Evolutionary conservation across 345 rosid species (phyloP).

Genomic region (Boechera divaricarpa): DNA sequence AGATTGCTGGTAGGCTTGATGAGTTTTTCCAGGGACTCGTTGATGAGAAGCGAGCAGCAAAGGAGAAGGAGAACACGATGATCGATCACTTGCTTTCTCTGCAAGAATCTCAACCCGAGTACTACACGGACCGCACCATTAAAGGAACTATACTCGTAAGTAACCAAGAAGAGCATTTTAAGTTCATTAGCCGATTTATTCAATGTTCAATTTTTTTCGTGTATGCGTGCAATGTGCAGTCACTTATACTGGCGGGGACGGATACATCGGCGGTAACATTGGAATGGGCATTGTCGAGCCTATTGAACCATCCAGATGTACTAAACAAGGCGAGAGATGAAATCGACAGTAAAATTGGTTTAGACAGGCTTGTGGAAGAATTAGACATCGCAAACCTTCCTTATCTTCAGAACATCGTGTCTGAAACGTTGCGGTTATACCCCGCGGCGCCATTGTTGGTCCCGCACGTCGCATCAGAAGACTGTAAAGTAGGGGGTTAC

Average conservation of each 20-base stretch:
- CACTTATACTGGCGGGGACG: constrained; percentile 16
- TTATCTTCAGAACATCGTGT: constrained; percentile 34
- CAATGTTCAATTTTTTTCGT: background rate
- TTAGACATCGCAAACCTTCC: constrained; percentile 18
- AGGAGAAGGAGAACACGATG: constrained; percentile 44
- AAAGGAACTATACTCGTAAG: constrained; percentile 56
- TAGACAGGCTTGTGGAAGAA: constrained; percentile 8
- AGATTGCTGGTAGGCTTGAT: constrained; percentile 44
- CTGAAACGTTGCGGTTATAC: constrained; percentile 26
- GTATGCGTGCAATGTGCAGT: constrained; percentile 39
- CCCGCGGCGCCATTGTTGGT: background rate
- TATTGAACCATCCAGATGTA: background rate
- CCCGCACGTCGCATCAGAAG: constrained; percentile 1
- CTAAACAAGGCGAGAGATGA: constrained; percentile 3
- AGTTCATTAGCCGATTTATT: background rate
- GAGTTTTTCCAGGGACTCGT: constrained; percentile 54
- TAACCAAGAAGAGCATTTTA: background rate
- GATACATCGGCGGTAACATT: constrained; percentile 28
- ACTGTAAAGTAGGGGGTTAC: background rate
- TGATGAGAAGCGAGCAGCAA: constrained; percentile 48
- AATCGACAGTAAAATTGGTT: background rate
- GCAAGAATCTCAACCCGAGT: constrained; percentile 57
- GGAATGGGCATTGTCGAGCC: constrained; percentile 1
- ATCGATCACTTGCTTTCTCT: constrained; percentile 62
- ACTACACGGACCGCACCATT: constrained; percentile 53